phyloP scores from a whole-genome alignment of 2,329 filamentous ascomycete genomes.

The Paecilomyces niveus region DNA sequence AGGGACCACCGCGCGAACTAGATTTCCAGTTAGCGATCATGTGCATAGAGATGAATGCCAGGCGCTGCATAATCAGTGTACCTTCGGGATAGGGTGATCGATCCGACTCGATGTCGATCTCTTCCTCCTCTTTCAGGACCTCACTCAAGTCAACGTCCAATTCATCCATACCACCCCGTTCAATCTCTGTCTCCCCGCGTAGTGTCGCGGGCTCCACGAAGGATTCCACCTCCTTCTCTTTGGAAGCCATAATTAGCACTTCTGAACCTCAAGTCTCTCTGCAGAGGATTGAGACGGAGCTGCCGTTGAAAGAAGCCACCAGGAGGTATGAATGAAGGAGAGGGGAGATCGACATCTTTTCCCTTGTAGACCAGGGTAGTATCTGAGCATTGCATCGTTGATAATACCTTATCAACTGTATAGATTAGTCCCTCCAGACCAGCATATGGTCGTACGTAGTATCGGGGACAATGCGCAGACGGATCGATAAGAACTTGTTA shows the following conservation, averaged over 20 bases:
- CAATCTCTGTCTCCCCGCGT: background rate
- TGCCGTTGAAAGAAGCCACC: background rate
- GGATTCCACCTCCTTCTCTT: background rate
- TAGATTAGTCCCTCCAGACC: background rate
- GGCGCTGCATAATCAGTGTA: background rate
- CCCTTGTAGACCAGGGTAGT: background rate
- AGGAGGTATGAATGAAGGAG: background rate
- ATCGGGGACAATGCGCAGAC: background rate
- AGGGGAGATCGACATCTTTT: background rate
- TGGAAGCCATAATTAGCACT: background rate
- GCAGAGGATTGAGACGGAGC: background rate
- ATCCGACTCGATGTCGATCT: conserved; percentile 14
- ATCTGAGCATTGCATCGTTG: background rate
- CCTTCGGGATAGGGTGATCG: conserved; percentile 20
- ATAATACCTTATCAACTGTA: background rate
- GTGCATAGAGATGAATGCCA: background rate
- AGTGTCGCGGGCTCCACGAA: background rate
- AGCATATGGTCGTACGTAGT: background rate
- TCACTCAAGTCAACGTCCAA: conserved; percentile 5
- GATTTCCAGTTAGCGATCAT: background rate
- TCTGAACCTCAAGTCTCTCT: background rate
- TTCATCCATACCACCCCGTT: conserved; percentile 4
- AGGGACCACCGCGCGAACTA: conserved; percentile 19
- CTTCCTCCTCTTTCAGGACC: conserved; percentile 4
- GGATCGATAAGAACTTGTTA: background rate